Evolutionary conservation across 2,329 filamentous ascomycete species (phyloP), one percentile per base, ranked within the genome.

Genomic region (Verticillium nubilum): DNA sequence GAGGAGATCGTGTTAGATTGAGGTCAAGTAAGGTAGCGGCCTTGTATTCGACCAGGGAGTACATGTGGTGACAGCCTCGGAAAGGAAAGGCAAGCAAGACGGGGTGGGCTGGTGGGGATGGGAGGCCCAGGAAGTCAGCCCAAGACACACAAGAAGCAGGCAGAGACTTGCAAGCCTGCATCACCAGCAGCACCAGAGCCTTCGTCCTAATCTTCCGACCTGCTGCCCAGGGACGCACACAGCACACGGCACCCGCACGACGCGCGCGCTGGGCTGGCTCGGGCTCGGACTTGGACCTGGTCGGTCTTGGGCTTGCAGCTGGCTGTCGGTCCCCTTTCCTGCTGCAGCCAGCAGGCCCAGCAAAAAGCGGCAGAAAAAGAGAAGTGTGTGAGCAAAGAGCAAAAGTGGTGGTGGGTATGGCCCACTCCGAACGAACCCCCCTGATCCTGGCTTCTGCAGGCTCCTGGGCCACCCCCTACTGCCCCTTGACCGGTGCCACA

Each of bases 1-100:
- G 58, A 63, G 62, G 56, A 62, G 62, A 64, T 64, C 62, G 62
- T 61, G 37, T 59, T 58, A 59, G 59, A 61, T 62, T 61, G 37
- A n/a, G 37, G n/a, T n/a, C 7, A 47, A 23, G 37, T 47, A 59
- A 62, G 59, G 56, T 59, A 59, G 60, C 61, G 61, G 61, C 42
- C 55, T 53, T 59, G 61, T 59, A 59, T 33, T 37, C 37, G 54
- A 37, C 31, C 29, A 64, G 57, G 62, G 61, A 63, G 62, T 61
- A 64, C 56, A 59, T 61, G 62, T 55, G 61, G 59, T 52, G 52
- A 56, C 37, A 19, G 19, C n/a, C 37, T 47, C 19, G 37, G 37
- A 47, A n/a, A 47, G 37, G 37, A 17, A 47, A 19, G 37, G n/a
- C 37, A 47, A 37, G n/a, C 37, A 47, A 37, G 33, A n/a, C 33